Conservation (phyloP, 2,329 filamentous ascomycete species). For the Clonostachys chloroleuca region DNA sequence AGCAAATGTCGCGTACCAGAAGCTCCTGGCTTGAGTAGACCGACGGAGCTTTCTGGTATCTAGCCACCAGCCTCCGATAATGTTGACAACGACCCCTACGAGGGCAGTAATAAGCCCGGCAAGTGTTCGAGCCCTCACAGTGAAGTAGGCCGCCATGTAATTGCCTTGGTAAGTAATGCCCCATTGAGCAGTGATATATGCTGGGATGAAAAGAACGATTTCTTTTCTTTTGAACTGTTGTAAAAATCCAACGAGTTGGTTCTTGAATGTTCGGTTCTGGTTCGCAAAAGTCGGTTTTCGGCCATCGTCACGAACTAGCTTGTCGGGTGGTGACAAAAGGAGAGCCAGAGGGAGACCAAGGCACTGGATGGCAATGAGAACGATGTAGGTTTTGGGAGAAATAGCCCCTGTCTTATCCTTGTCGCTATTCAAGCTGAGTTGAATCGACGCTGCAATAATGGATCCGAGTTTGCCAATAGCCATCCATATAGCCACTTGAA, state of each 20-base stretch:
- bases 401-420: constrained; percentile 16
- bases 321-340: constrained; percentile 35
- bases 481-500: constrained; percentile 24
- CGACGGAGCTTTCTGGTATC: too few relatives aligned
- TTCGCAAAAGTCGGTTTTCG: constrained; percentile 2
- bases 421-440: constrained; percentile 37
- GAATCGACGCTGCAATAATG: constrained; percentile 39
- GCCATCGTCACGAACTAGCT: constrained; percentile 32
- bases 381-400: constrained; percentile 15
- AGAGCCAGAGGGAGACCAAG: constrained; percentile 38
- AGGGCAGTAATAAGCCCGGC: constrained; percentile 6
- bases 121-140: constrained; percentile 6
- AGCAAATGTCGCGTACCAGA: too few relatives aligned
- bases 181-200: constrained; percentile 9
- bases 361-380: constrained; percentile 36
- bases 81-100: too few relatives aligned
- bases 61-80: too few relatives aligned
- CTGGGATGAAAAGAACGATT: constrained; percentile 7
- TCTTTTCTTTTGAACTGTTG: constrained; percentile 3
- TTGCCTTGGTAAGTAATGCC: constrained; percentile 10
- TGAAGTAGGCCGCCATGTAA: constrained; percentile 9
- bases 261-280: background rate
- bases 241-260: constrained; percentile 1
- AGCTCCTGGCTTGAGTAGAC: too few relatives aligned
- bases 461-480: constrained; percentile 41